Conservation (phyloP, 2,329 filamentous ascomycete genomes). For the Chrysoporthe deuterocubensis region DNA sequence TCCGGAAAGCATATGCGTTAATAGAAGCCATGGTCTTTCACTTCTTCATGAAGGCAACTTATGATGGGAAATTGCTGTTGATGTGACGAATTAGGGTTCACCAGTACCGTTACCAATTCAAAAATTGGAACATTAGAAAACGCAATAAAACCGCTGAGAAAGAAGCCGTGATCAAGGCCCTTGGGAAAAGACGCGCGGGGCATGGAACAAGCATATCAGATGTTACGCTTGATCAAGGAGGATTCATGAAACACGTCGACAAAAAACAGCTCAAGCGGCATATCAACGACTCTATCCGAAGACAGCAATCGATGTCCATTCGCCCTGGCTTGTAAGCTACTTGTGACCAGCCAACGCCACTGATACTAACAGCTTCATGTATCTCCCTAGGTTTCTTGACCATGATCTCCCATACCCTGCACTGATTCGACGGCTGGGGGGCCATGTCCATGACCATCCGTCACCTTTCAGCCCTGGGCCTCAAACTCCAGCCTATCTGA, state of each 20-base stretch:
- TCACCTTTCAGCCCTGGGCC: slow-evolving; percentile 8
- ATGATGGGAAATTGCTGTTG: background rate
- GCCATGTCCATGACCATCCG: background rate
- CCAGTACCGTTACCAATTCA: slow-evolving; percentile 27
- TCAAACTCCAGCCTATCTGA: slow-evolving; percentile 6
- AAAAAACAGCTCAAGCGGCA: slow-evolving; percentile 33
- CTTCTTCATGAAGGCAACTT: background rate
- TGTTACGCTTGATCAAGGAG: slow-evolving; percentile 29
- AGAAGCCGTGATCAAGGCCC: slow-evolving; percentile 20
- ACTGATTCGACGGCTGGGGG: background rate
- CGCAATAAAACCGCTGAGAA: slow-evolving; percentile 33
- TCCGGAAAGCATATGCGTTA: background rate
- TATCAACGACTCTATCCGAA: slow-evolving; percentile 28
- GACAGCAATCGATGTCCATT: background rate
- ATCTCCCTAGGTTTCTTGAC: slow-evolving; percentile 4
- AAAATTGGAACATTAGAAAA: slow-evolving; percentile 20
- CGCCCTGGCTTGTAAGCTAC: slow-evolving; percentile 9
- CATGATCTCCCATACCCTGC: slow-evolving; percentile 4
- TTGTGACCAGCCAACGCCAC: too few species aligned
- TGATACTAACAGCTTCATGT: too few species aligned
- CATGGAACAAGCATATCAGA: background rate
- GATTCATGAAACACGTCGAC: slow-evolving; percentile 26
- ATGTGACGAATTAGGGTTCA: slow-evolving; percentile 27
- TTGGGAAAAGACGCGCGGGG: slow-evolving; percentile 7
- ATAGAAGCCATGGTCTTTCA: too few species aligned